Evolutionary conservation across 2,329 filamentous ascomycete genomes (phyloP), one percentile per base, ranked within the genome.

Genomic region (Alternaria rosae): DNA sequence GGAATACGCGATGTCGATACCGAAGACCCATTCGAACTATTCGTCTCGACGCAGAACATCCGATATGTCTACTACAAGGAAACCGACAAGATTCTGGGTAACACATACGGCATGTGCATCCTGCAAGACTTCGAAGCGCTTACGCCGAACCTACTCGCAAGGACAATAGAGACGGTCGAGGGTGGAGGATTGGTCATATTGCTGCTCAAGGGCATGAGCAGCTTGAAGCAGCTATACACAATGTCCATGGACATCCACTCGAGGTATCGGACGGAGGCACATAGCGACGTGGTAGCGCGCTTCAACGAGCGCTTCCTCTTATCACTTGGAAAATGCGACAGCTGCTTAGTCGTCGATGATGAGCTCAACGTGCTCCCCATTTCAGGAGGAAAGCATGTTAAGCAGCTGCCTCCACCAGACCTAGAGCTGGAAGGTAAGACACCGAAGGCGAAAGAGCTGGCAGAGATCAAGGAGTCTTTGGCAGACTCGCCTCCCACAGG

Each of bases 1-100:
- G 95, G 95, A 45, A 93, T 94, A 69, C 89, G 96, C 76, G 95
- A 99, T 80, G 88, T 92, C 65, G 97, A 99, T 80, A 87, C 89
- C 57, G 93, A 97, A 78, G 95, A 99, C 78, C 92, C 95, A 0
- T 99, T 99, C 83, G 95, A 99, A 82, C 88, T 98, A 57, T 99
- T 98, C 82, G 91, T 98, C 72, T 95, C 93, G 61, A 89, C 97
- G 59, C 92, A 98, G 83, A 93, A 97, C 80, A 97, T 99, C 78
- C 92, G 95, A 80, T 99, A 99, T 87, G 93, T 95, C 60, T 99
- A 97, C 86, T 99, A 99, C 85, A 99, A 99, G 82, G 95, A 99
- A 83, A 98, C 95, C 26, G 95, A 99, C 76, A 98, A 97, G 85
- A 97, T 99, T 76, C 82, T 98, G 59, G 95, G 95, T 78, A 97